Evolutionary conservation across 352 stramenopile genomes (phyloP).

Genomic region (Pythium coloratum): DNA sequence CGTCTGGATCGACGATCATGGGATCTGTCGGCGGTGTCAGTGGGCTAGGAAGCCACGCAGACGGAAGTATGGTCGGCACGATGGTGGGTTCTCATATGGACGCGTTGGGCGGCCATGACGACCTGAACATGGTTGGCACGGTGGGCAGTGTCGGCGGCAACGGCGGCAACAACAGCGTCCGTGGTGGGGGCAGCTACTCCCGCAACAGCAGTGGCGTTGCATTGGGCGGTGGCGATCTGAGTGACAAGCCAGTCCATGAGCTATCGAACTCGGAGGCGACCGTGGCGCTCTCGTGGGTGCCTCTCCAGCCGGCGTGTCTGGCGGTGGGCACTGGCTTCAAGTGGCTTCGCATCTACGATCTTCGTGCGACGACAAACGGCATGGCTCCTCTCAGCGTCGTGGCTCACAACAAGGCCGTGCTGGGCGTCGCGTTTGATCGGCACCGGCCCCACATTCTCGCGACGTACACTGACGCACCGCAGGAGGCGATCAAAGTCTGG

Average conservation of each 20-base stretch:
- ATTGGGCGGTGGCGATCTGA: conserved; percentile 25
- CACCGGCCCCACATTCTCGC: conserved; percentile 81
- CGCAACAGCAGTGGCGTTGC: conserved; percentile 9
- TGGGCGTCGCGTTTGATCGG: conserved; percentile 79
- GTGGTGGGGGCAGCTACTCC: conserved; percentile 4
- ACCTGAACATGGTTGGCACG: neutral
- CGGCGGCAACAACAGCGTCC: conserved; percentile 6
- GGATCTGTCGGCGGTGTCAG: conserved; percentile 17
- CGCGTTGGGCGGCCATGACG: conserved; percentile 14
- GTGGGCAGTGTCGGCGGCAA: conserved; percentile 3
- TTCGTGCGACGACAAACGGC: conserved; percentile 52
- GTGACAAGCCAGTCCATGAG: conserved; percentile 72
- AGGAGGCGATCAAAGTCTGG: conserved; percentile 86
- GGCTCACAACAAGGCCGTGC: conserved; percentile 82
- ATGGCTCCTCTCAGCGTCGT: conserved; percentile 77
- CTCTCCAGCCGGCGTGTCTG: conserved; percentile 75
- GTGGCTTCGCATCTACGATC: conserved; percentile 85
- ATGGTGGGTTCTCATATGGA: conserved; percentile 28
- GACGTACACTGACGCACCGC: conserved; percentile 79
- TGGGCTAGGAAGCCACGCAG: neutral
- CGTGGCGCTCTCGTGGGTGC: conserved; percentile 80
- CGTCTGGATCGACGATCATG: conserved; percentile 26
- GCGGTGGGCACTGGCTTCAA: conserved; percentile 86
- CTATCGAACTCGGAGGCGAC: conserved; percentile 84
- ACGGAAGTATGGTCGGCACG: conserved; percentile 10